Conservation (phyloP, 2,329 filamentous ascomycete species). For the Colletotrichum spinosum region DNA sequence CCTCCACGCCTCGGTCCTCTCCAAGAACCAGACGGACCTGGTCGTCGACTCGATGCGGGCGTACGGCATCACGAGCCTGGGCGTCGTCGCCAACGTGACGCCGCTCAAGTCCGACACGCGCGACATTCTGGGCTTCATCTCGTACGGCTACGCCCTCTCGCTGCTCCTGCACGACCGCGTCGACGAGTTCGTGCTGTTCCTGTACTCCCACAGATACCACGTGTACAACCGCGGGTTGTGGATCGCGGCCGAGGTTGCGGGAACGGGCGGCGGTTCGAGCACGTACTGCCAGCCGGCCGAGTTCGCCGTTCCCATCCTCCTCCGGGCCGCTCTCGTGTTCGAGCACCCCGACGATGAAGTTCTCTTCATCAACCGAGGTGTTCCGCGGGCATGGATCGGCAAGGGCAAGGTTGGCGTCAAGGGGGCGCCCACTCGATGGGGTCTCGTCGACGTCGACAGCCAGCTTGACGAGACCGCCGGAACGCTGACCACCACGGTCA, state of each 20-base stretch:
- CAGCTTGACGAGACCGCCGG: conserved; percentile 5
- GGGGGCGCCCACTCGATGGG: conserved; percentile 10
- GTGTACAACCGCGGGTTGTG: conserved; percentile 8
- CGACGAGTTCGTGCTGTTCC: conserved; percentile 16
- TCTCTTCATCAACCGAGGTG: conserved; percentile 5
- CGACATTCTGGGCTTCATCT: conserved; percentile 21
- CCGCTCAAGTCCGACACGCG: conserved; percentile 11
- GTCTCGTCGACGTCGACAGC: conserved; percentile 10
- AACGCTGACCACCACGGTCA: background rate
- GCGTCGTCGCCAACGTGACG: conserved; percentile 18
- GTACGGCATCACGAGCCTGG: conserved; percentile 9
- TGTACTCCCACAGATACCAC: conserved; percentile 11
- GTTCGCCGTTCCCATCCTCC: conserved; percentile 1
- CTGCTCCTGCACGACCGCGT: conserved; percentile 12
- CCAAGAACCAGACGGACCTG: conserved; percentile 11
- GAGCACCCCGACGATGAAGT: conserved; percentile 18
- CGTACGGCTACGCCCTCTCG: conserved; percentile 10
- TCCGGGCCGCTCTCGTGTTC: conserved; percentile 8
- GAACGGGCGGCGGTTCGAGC: conserved; percentile 23
- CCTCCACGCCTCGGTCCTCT: conserved; percentile 14
- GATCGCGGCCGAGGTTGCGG: conserved; percentile 3
- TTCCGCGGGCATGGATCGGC: conserved; percentile 11
- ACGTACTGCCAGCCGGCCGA: conserved; percentile 22
- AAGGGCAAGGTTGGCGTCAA: conserved; percentile 6
- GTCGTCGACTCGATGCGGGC: conserved; percentile 12